Conservation (phyloP, 1,139 yeast species). For the Pichia kudriavzevii region DNA sequence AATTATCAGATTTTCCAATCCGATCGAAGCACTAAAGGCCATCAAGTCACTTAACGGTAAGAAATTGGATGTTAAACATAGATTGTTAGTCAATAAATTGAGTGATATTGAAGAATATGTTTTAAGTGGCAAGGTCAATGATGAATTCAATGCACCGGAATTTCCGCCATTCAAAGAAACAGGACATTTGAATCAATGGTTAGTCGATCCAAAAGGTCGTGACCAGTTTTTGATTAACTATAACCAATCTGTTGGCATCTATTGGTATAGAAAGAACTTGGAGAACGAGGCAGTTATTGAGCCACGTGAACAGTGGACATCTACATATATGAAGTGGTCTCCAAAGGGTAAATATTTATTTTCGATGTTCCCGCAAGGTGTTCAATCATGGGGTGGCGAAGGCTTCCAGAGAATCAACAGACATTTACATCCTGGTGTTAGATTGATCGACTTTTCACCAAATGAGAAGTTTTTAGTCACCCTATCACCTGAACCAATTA, state of each 20-base stretch:
- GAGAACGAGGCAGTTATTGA: slow-evolving; percentile 74
- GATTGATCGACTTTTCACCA: slow-evolving; percentile 88
- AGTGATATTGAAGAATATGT: slow-evolving; percentile 82
- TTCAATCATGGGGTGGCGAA: slow-evolving; percentile 94
- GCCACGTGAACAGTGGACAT: slow-evolving; percentile 79
- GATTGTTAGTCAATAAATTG: slow-evolving; percentile 75
- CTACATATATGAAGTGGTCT: slow-evolving; percentile 82
- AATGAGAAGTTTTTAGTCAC: slow-evolving; percentile 87
- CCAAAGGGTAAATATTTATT: slow-evolving; percentile 88
- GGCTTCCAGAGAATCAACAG: slow-evolving; percentile 67
- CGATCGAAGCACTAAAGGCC: slow-evolving; percentile 68
- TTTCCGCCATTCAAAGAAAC: slow-evolving; percentile 63
- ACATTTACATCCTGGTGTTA: slow-evolving; percentile 83
- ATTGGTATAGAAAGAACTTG: slow-evolving; percentile 76
- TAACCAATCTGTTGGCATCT: slow-evolving; percentile 75
- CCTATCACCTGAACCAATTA: slow-evolving; percentile 78
- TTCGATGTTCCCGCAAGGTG: slow-evolving; percentile 91
- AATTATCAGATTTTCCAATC: slow-evolving; percentile 72
- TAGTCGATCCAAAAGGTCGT: slow-evolving; percentile 81
- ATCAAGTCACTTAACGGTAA: slow-evolving; percentile 77
- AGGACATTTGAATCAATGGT: slow-evolving; percentile 85
- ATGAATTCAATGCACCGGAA: slow-evolving; percentile 63
- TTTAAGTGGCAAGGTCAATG: slow-evolving; percentile 54
- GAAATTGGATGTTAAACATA: slow-evolving; percentile 89
- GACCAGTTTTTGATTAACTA: slow-evolving; percentile 83